A percentile compares a stretch with the other conserved stretches of the same genome.
These are phyloP conservation scores for Exidia glandulosa DNA, from an alignment of 768 basidiomycete species.

Conservation along the genomic window DNA sequence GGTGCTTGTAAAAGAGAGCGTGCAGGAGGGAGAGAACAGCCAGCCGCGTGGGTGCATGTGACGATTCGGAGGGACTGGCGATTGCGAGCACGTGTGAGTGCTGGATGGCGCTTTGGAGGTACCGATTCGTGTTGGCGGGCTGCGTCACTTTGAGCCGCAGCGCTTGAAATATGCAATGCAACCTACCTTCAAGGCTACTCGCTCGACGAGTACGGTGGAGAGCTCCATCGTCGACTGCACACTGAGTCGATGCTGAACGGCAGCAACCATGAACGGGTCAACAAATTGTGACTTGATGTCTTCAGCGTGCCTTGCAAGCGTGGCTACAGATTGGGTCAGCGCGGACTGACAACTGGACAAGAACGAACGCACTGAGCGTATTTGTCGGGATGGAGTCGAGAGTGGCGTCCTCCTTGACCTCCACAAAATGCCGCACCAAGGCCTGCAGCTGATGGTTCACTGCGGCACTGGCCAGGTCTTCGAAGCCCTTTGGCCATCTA, in stretches of 20 bases:
- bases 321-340: constrained; percentile 2
- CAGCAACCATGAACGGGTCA: constrained; percentile 58
- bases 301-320: constrained; percentile 6
- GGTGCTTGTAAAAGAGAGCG: constrained; percentile 62
- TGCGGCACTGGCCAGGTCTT: background rate
- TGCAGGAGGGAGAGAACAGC: constrained; percentile 47
- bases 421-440: background rate
- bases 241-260: constrained; percentile 49
- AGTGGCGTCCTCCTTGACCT: background rate
- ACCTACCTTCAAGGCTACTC: constrained; percentile 52
- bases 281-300: constrained; percentile 45
- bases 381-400: background rate
- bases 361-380: background rate
- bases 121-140: constrained; percentile 66
- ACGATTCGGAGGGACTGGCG: constrained; percentile 17
- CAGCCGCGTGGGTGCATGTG: constrained; percentile 25
- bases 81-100: constrained; percentile 49
- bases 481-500: background rate
- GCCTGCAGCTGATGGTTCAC: background rate
- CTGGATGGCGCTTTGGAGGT: constrained; percentile 65
- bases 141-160: constrained; percentile 7
- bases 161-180: background rate
- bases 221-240: constrained; percentile 32
- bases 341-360: background rate
- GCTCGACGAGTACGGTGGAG: constrained; percentile 27